A percentile compares a stretch with the other conserved stretches of the same genome.
These are phyloP conservation scores for Exserohilum turcica DNA, from an alignment of 2,329 filamentous ascomycete species.

Conservation along the genomic window DNA sequence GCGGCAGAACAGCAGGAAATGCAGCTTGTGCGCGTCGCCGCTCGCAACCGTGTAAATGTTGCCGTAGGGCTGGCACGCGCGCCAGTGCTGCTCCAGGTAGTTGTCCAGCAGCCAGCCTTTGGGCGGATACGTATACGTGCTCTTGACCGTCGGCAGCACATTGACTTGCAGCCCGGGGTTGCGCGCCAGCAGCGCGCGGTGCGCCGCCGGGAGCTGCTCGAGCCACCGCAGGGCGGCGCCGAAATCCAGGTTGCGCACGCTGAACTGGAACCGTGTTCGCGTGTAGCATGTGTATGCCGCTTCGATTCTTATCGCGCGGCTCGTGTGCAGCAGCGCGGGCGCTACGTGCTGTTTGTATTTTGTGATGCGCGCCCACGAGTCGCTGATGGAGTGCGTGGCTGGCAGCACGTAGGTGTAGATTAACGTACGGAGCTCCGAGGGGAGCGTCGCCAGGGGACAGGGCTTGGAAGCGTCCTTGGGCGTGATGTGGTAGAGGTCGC, in stretches of 20 bases:
- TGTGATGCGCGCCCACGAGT: neutral
- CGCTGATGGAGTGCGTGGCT: neutral
- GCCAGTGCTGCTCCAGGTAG: conserved; percentile 25
- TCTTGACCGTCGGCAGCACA: conserved; percentile 8
- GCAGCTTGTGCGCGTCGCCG: conserved; percentile 1
- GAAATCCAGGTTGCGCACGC: conserved; percentile 27
- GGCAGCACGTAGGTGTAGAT: conserved; percentile 17
- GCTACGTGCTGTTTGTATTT: neutral
- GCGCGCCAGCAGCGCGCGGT: conserved; percentile 22
- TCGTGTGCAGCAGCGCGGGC: conserved; percentile 23
- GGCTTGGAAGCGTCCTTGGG: conserved; percentile 4
- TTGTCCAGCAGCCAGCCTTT: conserved; percentile 21
- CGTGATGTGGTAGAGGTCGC: conserved; percentile 7
- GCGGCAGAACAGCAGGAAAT: conserved; percentile 27
- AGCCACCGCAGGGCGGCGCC: conserved; percentile 20
- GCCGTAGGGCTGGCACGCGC: conserved; percentile 27
- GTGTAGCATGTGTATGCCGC: conserved; percentile 36
- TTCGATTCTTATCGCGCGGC: conserved; percentile 36
- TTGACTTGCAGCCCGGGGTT: conserved; percentile 24
- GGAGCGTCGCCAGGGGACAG: conserved; percentile 3
- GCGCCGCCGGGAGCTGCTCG: conserved; percentile 13
- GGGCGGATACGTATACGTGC: conserved; percentile 22
- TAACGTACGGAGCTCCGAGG: conserved; percentile 10
- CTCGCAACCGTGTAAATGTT: conserved; percentile 26
- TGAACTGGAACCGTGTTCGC: conserved; percentile 20